Conservation (phyloP, 768 basidiomycete genomes). For the Boletus subparvulus region DNA sequence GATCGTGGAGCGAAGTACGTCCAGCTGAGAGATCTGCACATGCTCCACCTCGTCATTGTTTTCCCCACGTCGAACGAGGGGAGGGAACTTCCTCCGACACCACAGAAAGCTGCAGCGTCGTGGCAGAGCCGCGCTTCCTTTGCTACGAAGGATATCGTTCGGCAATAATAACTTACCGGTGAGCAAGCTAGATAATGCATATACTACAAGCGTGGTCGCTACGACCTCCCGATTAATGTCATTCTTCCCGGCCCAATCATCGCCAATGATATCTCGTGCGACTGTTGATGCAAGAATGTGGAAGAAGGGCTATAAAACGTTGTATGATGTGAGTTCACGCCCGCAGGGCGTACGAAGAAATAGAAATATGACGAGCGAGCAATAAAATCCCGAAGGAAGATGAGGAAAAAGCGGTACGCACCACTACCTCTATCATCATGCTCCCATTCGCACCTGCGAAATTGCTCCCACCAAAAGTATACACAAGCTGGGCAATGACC, state of each 20-base stretch:
- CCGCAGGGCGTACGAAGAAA: background rate
- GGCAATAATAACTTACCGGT: conserved; percentile 55
- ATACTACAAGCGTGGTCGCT: conserved; percentile 91
- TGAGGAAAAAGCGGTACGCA: conserved; percentile 38
- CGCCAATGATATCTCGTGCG: conserved; percentile 50
- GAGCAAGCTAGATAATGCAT: conserved; percentile 80
- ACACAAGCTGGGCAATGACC: conserved; percentile 78
- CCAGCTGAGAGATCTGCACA: background rate
- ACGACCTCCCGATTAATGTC: conserved; percentile 68
- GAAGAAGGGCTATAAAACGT: conserved; percentile 75
- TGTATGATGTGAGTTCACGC: background rate
- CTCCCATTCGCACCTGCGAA: conserved; percentile 91
- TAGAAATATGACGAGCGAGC: background rate
- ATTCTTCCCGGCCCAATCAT: conserved; percentile 41
- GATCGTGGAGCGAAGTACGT: background rate
- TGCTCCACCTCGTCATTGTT: background rate
- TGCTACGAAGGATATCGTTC: background rate
- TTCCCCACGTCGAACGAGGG: background rate
- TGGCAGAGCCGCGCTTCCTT: background rate
- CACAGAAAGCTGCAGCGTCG: background rate
- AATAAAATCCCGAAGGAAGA: background rate
- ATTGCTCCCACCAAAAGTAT: conserved; percentile 81
- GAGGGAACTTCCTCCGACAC: background rate
- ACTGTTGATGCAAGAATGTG: conserved; percentile 87
- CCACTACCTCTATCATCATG: conserved; percentile 99